Evolutionary conservation across 139 green algal species (phyloP).

Genomic region (Marvania coccoides): DNA sequence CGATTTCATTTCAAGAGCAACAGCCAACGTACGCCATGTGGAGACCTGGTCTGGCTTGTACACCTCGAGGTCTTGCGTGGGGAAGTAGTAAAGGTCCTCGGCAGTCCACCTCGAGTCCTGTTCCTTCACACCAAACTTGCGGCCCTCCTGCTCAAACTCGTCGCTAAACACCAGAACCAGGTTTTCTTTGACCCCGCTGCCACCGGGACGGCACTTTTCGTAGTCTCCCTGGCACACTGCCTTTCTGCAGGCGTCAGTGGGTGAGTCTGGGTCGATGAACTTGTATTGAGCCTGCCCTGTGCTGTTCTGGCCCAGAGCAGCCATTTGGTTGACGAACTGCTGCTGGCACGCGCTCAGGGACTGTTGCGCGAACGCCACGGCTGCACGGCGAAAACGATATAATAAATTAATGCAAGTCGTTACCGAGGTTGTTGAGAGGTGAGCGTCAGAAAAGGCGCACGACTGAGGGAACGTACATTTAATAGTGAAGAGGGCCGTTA

Average conservation of each 20-base stretch:
- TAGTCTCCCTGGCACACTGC: constrained; percentile 5
- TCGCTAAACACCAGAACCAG: constrained; percentile 42
- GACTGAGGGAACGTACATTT: no score
- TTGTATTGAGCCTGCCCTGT: not conserved
- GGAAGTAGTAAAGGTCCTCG: constrained; percentile 29
- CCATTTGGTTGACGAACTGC: not conserved
- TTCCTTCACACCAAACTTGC: constrained; percentile 6
- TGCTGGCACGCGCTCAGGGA: not conserved
- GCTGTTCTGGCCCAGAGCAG: not conserved
- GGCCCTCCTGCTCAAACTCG: constrained; percentile 32
- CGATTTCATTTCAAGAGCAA: no score
- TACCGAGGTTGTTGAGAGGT: no score
- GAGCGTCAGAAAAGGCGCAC: no score
- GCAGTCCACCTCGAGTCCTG: constrained; percentile 33
- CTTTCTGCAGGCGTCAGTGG: constrained; percentile 15
- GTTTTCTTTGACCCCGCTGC: not conserved
- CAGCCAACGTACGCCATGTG: no score
- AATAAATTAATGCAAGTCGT: no score
- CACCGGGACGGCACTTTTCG: not conserved
- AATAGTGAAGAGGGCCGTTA: no score
- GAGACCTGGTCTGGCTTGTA: constrained; percentile 16
- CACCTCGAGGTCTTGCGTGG: constrained; percentile 7
- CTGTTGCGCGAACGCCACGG: not conserved
- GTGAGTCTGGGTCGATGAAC: constrained; percentile 29
- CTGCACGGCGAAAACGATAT: no score